A percentile compares a stretch with the other conserved stretches of the same genome.
Evolutionary conservation across 768 basidiomycete species (phyloP).

Genomic region (Mycena polygramma): DNA sequence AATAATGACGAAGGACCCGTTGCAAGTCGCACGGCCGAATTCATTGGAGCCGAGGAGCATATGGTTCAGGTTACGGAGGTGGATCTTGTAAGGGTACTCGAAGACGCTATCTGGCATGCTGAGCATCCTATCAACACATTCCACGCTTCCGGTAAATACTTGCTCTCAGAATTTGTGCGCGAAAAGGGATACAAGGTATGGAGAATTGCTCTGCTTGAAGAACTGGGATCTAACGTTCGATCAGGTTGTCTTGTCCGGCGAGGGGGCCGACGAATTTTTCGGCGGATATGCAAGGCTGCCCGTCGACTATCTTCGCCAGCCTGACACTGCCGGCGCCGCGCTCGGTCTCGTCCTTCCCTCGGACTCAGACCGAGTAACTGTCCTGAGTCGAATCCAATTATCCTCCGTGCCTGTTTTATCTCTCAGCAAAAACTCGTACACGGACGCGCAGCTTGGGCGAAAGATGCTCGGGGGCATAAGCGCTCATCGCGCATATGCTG

Average conservation of each 20-base stretch:
- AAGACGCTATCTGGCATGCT: background rate
- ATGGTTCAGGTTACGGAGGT: background rate
- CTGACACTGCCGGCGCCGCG: slow-evolving; percentile 12
- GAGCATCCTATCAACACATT: background rate
- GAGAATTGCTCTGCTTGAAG: too few relatives aligned
- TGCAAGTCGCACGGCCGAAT: background rate
- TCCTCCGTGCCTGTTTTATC: slow-evolving; percentile 9
- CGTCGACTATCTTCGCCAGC: slow-evolving; percentile 26
- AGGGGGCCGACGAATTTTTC: slow-evolving; percentile 33
- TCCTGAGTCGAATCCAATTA: slow-evolving; percentile 8
- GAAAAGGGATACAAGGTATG: background rate
- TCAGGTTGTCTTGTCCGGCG: slow-evolving; percentile 30
- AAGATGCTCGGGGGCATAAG: slow-evolving; percentile 26
- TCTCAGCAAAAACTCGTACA: slow-evolving; percentile 8
- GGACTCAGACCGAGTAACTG: slow-evolving; percentile 10
- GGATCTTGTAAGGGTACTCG: background rate
- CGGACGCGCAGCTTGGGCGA: slow-evolving; percentile 14
- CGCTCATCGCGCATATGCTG: slow-evolving; percentile 19
- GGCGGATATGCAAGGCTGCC: slow-evolving; percentile 27
- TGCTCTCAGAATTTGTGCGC: background rate
- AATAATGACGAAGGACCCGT: background rate
- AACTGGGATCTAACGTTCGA: background rate
- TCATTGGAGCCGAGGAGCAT: background rate
- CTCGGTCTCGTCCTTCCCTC: slow-evolving; percentile 24
- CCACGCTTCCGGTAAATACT: background rate